phyloP scores from a whole-genome alignment of 768 basidiomycete genomes.

The Fomitopsis pulvina region DNA sequence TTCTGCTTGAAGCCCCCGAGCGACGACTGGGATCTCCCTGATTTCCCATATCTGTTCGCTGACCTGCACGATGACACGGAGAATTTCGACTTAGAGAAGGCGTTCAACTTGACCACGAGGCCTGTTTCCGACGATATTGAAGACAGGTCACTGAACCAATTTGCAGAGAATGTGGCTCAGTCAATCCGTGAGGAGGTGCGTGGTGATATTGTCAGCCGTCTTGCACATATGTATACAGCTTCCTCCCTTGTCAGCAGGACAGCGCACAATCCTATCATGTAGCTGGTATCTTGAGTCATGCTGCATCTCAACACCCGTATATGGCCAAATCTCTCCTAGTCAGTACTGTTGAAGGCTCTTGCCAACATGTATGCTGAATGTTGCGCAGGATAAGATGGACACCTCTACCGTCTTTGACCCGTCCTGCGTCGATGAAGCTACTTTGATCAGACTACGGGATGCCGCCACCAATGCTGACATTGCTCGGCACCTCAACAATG shows the following conservation, averaged over 20 bases:
- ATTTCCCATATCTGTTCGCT: constrained; percentile 66
- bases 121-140: constrained; percentile 56
- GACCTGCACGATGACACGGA: constrained; percentile 47
- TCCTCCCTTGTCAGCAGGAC: constrained; percentile 29
- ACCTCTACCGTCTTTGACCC: constrained; percentile 47
- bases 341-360: constrained; percentile 16
- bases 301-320: constrained; percentile 58
- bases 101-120: constrained; percentile 44
- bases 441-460: constrained; percentile 50
- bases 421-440: constrained; percentile 46
- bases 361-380: background rate
- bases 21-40: constrained; percentile 74
- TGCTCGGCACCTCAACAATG: constrained; percentile 42
- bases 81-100: constrained; percentile 52
- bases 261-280: constrained; percentile 51
- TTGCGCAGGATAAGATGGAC: constrained; percentile 50
- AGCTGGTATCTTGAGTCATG: constrained; percentile 54
- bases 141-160: constrained; percentile 41
- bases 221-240: background rate
- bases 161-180: constrained; percentile 50
- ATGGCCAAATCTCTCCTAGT: constrained; percentile 41
- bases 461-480: constrained; percentile 63
- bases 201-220: too few relatives aligned
- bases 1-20: constrained; percentile 73
- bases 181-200: constrained; percentile 53